Evolutionary conservation across 2,329 filamentous ascomycete species (phyloP), one percentile per base, ranked within the genome.

Genomic region (Plenodomus biglobosus): DNA sequence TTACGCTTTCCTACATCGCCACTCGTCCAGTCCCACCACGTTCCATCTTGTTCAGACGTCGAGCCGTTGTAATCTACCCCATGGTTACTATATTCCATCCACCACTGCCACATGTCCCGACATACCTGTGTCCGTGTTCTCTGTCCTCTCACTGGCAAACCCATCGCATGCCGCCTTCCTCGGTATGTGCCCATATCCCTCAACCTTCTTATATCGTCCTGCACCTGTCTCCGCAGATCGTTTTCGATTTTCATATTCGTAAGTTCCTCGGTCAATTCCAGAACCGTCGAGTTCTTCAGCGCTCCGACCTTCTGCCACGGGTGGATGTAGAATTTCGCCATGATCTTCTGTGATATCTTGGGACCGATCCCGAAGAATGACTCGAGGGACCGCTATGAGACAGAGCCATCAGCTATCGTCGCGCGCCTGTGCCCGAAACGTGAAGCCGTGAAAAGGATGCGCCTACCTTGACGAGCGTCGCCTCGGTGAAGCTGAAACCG

Each of bases 211-310:
- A 99, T 95, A 66, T 97, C 94, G 41, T 96, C 90, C 64, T 86
- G 81, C 32, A 96, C 75, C 50, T 89, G 77, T 68, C 87, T 83
- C 65, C 85, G 80, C 56, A 95, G 80, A 65, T 97, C 92, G 72
- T 88, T 95, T 73, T 96, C 94, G 64, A 97, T 90, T 51, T 88
- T 95, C 90, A 99, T 92, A 45, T 85, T 86, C 15, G 90, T 89
- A 35, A 99, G 79, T 66, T 95, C 90, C 42, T 87, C 87, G 18
- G 88, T 94, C 52, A 99, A 79, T 44, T 88, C 86, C 43, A 90
- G 86, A 59, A 96, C 77, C 52, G 90, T 92, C 70, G 87, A 85
- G 50, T 86, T 84, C 38, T 84, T 80, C 17, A 99, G 76, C 7
- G 84, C 80, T 69, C 88, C 88, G 59, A 97, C 79, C 66, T 85